phyloP scores from a whole-genome alignment of 2,329 filamentous ascomycete species.

The Diaporthe nobilis region DNA sequence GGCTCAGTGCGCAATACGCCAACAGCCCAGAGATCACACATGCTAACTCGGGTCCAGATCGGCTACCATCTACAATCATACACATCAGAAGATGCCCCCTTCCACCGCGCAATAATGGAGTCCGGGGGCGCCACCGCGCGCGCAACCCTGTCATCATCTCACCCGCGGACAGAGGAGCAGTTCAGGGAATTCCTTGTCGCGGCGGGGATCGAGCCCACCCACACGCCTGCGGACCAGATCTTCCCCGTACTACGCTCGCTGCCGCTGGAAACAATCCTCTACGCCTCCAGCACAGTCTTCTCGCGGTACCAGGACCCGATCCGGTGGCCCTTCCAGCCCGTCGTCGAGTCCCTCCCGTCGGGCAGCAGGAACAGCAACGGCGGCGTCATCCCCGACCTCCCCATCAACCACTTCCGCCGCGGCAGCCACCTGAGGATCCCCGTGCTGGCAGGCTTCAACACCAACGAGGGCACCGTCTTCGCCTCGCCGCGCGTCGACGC shows the following conservation, averaged over 20 bases:
- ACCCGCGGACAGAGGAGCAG: conserved; percentile 71
- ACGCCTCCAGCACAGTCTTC: conserved; percentile 61
- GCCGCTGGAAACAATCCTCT: conserved; percentile 54
- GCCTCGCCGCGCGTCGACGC: conserved; percentile 65
- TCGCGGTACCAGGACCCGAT: conserved; percentile 58
- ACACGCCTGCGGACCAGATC: conserved; percentile 62
- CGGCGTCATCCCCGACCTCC: conserved; percentile 69
- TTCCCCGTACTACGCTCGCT: conserved; percentile 65
- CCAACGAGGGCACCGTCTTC: conserved; percentile 78
- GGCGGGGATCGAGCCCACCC: conserved; percentile 59
- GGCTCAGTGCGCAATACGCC: background rate
- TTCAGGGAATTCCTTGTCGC: conserved; percentile 68
- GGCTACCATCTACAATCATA: conserved; percentile 76
- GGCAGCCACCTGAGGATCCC: conserved; percentile 69
- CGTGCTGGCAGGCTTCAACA: conserved; percentile 79
- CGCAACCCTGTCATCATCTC: conserved; percentile 65
- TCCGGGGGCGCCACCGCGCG: conserved; percentile 70
- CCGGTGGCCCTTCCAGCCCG: conserved; percentile 78
- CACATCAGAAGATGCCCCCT: conserved; percentile 56
- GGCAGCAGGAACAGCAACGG: conserved; percentile 46
- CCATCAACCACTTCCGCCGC: conserved; percentile 71
- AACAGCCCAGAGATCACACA: no score
- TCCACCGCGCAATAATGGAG: conserved; percentile 69
- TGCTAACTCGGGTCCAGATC: conserved; percentile 58
- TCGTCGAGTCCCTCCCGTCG: conserved; percentile 64